These are phyloP conservation scores for Quercus lobata DNA, from an alignment of 331 rosid species.

Conservation along the genomic window DNA sequence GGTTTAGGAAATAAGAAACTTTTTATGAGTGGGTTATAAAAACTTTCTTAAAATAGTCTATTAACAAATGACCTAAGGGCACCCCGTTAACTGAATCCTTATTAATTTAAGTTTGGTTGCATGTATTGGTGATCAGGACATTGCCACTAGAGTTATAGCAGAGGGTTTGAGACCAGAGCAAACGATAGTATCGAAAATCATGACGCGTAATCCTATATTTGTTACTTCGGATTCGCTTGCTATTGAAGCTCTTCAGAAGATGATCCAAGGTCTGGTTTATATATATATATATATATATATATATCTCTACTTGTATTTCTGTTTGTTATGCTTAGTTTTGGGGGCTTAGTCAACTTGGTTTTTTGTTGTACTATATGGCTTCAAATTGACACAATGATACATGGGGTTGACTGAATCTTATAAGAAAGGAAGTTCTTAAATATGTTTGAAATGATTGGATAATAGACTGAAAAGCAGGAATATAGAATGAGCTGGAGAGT, in stretches of 20 bases:
- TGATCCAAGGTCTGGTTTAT: constrained; percentile 74
- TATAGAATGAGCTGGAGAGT: background rate
- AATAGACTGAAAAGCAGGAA: background rate
- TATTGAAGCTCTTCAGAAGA: constrained; percentile 90
- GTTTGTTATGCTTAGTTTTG: background rate
- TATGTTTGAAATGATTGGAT: background rate
- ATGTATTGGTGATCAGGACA: constrained; percentile 50
- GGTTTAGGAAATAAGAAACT: too few species aligned
- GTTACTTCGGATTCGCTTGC: constrained; percentile 80
- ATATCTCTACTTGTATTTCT: background rate
- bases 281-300: too few species aligned
- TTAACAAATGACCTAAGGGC: too few species aligned
- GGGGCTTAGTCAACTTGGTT: background rate
- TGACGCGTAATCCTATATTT: constrained; percentile 88
- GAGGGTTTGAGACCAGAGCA: constrained; percentile 91
- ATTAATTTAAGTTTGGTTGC: constrained; percentile 15
- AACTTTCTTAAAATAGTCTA: too few species aligned
- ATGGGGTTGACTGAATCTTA: background rate
- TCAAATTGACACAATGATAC: background rate
- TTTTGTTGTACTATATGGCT: background rate
- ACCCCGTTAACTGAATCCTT: too few species aligned
- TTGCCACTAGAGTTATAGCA: constrained; percentile 79
- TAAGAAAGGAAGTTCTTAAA: background rate
- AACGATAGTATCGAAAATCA: constrained; percentile 75
- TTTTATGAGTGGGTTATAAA: too few species aligned